Evolutionary conservation across 2,329 filamentous ascomycete species (phyloP).

Genomic region (Aplosporella prunicola): DNA sequence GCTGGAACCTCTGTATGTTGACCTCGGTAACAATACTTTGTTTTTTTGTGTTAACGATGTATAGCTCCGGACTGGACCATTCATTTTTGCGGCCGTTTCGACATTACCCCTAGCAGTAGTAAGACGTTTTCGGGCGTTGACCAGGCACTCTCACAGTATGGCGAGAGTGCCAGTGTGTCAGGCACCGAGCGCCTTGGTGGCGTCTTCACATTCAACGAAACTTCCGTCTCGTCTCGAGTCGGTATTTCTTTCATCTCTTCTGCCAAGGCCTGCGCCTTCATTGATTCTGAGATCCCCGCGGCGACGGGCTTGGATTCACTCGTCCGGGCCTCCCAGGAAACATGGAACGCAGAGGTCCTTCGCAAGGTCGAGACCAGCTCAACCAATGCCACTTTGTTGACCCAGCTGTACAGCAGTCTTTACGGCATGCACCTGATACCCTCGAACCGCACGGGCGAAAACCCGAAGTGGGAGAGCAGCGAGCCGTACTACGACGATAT

Average conservation of each 20-base stretch:
- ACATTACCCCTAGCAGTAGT: constrained; percentile 24
- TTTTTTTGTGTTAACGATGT: neutral
- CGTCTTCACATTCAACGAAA: constrained; percentile 46
- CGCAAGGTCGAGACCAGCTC: constrained; percentile 54
- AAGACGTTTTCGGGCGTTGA: constrained; percentile 24
- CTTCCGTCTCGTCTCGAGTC: constrained; percentile 46
- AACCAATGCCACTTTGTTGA: constrained; percentile 45
- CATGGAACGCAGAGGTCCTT: constrained; percentile 55
- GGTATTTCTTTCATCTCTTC: constrained; percentile 61
- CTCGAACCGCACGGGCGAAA: constrained; percentile 62
- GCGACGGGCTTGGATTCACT: constrained; percentile 37
- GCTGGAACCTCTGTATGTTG: constrained; percentile 47
- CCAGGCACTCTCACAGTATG: constrained; percentile 16
- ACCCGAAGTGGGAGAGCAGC: constrained; percentile 52
- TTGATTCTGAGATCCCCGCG: constrained; percentile 47
- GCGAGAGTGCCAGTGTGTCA: constrained; percentile 20
- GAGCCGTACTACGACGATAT: constrained; percentile 66
- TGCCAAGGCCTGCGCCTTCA: constrained; percentile 49
- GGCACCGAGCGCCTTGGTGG: constrained; percentile 27
- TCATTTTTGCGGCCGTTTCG: constrained; percentile 55
- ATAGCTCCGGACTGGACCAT: constrained; percentile 51
- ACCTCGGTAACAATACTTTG: neutral
- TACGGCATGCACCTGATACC: constrained; percentile 63
- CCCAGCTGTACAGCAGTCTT: constrained; percentile 56
- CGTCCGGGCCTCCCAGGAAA: constrained; percentile 37